A percentile compares a stretch with the other conserved stretches of the same genome.
Evolutionary conservation across 1,139 yeast species (phyloP).

Genomic region (Geotrichum macrosporum): DNA sequence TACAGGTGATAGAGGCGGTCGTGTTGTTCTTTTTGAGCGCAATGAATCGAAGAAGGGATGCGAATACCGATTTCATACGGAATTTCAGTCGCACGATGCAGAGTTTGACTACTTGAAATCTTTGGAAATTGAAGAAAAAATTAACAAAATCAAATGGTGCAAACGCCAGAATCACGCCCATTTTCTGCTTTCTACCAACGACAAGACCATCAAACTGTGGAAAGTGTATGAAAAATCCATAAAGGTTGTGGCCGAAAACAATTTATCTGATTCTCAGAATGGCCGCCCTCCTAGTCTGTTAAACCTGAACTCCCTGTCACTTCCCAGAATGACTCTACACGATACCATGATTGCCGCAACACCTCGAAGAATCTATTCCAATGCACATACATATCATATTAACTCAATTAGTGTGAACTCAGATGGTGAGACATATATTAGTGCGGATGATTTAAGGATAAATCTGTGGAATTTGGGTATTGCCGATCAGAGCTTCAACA

Average conservation of each 20-base stretch:
- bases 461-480: slow-evolving; percentile 94
- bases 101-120: slow-evolving; percentile 96
- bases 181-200: slow-evolving; percentile 85
- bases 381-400: slow-evolving; percentile 98
- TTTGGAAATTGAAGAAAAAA: slow-evolving; percentile 94
- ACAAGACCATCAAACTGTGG: slow-evolving; percentile 97
- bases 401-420: slow-evolving; percentile 92
- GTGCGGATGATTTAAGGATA: slow-evolving; percentile 91
- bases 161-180: slow-evolving; percentile 83
- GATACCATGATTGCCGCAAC: slow-evolving; percentile 94
- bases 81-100: slow-evolving; percentile 97
- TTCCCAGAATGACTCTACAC: slow-evolving; percentile 86
- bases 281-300: slow-evolving; percentile 30
- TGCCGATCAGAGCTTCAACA: slow-evolving; percentile 90
- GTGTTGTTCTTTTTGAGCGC: slow-evolving; percentile 93
- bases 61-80: slow-evolving; percentile 93
- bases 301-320: slow-evolving; percentile 46
- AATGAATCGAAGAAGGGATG: slow-evolving; percentile 76
- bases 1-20: slow-evolving; percentile 97
- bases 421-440: slow-evolving; percentile 92
- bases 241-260: slow-evolving; percentile 87
- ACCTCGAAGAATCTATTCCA: slow-evolving; percentile 85
- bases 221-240: slow-evolving; percentile 89
- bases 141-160: slow-evolving; percentile 96
- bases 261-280: slow-evolving; percentile 49